Evolutionary conservation across 2,329 filamentous ascomycete genomes (phyloP).

Genomic region (Penicillium sp.): DNA sequence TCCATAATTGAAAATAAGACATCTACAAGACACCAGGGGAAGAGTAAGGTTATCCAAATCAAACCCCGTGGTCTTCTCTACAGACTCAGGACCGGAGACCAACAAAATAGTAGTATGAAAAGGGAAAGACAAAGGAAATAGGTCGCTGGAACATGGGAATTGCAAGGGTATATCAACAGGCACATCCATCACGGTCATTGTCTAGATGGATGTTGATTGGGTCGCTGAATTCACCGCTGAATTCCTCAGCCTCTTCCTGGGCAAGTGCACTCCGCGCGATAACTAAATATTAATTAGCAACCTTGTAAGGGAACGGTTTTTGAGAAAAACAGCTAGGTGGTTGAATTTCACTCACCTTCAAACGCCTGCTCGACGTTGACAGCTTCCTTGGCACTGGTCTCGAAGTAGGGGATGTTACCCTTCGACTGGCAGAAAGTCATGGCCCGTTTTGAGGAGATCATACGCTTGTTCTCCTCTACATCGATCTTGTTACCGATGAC

Average conservation of each 20-base stretch:
- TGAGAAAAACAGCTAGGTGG: neutral
- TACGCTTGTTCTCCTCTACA: conserved; percentile 94
- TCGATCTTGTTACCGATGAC: conserved; percentile 99
- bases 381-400: conserved; percentile 98
- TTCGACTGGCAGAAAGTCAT: conserved; percentile 98
- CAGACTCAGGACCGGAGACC: conserved; percentile 13
- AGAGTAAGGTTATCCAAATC: conserved; percentile 6
- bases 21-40: conserved; percentile 17
- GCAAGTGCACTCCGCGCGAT: conserved; percentile 94
- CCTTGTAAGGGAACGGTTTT: neutral
- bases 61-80: conserved; percentile 16
- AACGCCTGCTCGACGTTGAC: conserved; percentile 94
- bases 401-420: conserved; percentile 96
- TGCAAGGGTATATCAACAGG: conserved; percentile 63
- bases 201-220: conserved; percentile 98
- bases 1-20: neutral
- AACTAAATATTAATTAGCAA: conserved; percentile 57
- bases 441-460: conserved; percentile 93
- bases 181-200: conserved; percentile 87
- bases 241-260: conserved; percentile 97
- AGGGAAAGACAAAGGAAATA: conserved; percentile 17
- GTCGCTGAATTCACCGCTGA: conserved; percentile 94
- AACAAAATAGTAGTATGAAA: conserved; percentile 14
- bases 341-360: conserved; percentile 55
- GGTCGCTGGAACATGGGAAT: conserved; percentile 30